phyloP scores from a whole-genome alignment of 495 filamentous ascomycete species.

The Hypoxylon trugodes region DNA sequence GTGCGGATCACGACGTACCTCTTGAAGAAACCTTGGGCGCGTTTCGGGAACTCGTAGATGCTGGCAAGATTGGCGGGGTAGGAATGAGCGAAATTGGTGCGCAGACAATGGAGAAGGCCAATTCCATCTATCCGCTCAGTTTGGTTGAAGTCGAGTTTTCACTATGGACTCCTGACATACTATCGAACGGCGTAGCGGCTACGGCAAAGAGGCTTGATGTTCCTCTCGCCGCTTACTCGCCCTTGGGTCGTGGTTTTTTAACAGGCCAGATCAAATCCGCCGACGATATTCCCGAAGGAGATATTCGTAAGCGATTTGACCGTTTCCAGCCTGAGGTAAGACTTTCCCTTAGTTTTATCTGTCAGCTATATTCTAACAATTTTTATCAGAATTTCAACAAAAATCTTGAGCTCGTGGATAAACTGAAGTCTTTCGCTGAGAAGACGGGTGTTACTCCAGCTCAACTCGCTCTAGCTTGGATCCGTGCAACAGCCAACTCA shows the following conservation, averaged over 20 bases:
- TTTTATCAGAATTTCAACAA: constrained; percentile 72
- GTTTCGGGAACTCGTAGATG: constrained; percentile 69
- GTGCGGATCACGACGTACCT: constrained; percentile 69
- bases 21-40: constrained; percentile 59
- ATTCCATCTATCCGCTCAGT: constrained; percentile 70
- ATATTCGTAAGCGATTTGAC: too few species aligned
- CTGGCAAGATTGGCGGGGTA: constrained; percentile 82
- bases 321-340: constrained; percentile 67
- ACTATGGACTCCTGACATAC: constrained; percentile 55
- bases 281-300: constrained; percentile 54
- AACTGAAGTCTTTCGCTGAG: constrained; percentile 71
- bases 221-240: constrained; percentile 69
- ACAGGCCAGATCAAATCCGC: constrained; percentile 69
- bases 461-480: constrained; percentile 84
- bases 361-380: too few species aligned
- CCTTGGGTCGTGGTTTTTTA: constrained; percentile 39
- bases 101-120: constrained; percentile 76
- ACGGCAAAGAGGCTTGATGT: constrained; percentile 77
- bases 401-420: constrained; percentile 75
- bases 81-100: constrained; percentile 75
- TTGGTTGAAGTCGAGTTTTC: constrained; percentile 83
- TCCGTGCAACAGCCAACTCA: constrained; percentile 55
- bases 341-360: constrained; percentile 72
- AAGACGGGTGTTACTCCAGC: constrained; percentile 75
- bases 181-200: constrained; percentile 76